Base-by-base conservation (phyloP, 305 asterid species). In the Fraxinus baroniana region DNA sequence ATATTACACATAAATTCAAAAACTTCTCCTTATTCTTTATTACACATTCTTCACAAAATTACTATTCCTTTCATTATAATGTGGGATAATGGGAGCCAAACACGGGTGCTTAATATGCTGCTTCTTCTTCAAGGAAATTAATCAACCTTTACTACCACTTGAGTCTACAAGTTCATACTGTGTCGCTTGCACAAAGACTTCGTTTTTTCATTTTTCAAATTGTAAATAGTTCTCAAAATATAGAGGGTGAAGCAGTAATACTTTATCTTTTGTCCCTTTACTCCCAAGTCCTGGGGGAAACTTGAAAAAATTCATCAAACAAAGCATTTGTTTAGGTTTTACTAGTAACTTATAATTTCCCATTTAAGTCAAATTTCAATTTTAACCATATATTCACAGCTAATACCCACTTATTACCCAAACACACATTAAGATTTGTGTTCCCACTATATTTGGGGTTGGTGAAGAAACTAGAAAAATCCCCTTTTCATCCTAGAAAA, bases 221-320 rank as follows among this genome's bases (percentile, higher is more conserved):
- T 2, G 66, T n/a, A 55, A 55, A 18, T 55, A 18, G 66, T 57
- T 57, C 66, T 57, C 66, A 57, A 57, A 57, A 57, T 18, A n/a
- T 5, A 18, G 26, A 57, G 66, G 24, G 26, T 57, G 66, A 57
- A 57, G 66, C 26, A 57, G 3, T 57, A 57, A 18, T 57, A 18
- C 26, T 57, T 57, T n/a, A 6, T n/a, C 12, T 2, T 57, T n/a
- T 57, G 66, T 57, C 26, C 26, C 9, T n/a, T 57, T n/a, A 57
- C 26, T 57, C 26, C 66, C 22, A 68, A 82, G 81, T 90, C 30
- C 87, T 20, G 90, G 86, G 36, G 86, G 84, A 18, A 57, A 57
- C 26, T 57, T 55, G 24, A 55, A 55, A n/a, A 55, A n/a, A n/a
- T n/a, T 46, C 57, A 13, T 46, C 18, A 46, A 46, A 46, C 66